These are phyloP conservation scores for Lecanicillium sp. DNA, from an alignment of 2,329 filamentous ascomycete species.

Conservation along the genomic window DNA sequence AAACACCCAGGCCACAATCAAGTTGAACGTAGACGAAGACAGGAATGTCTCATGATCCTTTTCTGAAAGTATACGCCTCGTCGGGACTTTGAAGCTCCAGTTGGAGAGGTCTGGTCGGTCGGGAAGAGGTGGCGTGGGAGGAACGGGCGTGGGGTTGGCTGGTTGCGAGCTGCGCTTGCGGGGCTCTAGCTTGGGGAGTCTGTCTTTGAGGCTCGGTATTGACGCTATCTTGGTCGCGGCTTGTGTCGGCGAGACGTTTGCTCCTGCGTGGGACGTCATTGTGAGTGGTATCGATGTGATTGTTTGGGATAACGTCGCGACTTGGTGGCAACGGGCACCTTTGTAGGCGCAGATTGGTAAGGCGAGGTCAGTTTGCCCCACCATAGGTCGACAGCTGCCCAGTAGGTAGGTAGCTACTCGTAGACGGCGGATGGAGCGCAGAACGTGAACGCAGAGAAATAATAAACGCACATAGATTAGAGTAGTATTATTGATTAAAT, in stretches of 20 bases:
- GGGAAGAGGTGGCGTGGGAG: slow-evolving; percentile 67
- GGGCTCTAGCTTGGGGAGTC: slow-evolving; percentile 61
- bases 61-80: slow-evolving; percentile 71
- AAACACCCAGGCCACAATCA: slow-evolving; percentile 82
- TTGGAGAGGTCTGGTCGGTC: slow-evolving; percentile 54
- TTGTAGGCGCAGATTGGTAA: slow-evolving; percentile 1
- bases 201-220: slow-evolving; percentile 35
- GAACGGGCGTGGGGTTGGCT: slow-evolving; percentile 55
- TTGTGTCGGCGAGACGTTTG: slow-evolving; percentile 8
- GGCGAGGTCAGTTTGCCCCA: slow-evolving; percentile 3
- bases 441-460: too few species aligned
- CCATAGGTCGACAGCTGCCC: slow-evolving; percentile 1
- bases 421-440: too few species aligned
- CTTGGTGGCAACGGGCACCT: not conserved
- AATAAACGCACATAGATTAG: too few species aligned
- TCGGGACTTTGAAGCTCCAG: slow-evolving; percentile 58
- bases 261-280: slow-evolving; percentile 2
- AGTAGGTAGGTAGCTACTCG: too few species aligned
- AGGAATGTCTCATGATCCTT: slow-evolving; percentile 78
- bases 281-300: not conserved
- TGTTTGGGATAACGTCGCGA: not conserved
- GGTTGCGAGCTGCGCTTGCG: slow-evolving; percentile 46
- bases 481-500: too few species aligned
- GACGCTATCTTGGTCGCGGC: slow-evolving; percentile 7
- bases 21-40: slow-evolving; percentile 62